Percentiles rank a stretch among this genome's conserved stretches.
phyloP scores from a whole-genome alignment of 2,329 filamentous ascomycete species.

The Metarhizium rileyi region DNA sequence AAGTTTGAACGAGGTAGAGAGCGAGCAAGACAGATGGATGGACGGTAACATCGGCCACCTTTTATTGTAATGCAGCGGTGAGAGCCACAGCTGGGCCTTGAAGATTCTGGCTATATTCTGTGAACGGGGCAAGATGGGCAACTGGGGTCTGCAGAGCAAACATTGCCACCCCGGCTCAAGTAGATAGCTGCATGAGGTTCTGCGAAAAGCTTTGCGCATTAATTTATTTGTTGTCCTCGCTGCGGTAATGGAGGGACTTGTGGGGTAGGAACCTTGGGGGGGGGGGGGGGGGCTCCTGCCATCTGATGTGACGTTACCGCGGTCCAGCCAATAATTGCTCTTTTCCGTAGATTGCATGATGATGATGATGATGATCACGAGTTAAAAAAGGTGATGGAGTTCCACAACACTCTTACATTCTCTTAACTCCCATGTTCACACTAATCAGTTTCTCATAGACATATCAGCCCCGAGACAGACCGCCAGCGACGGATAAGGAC shows the following conservation, averaged over 20 bases:
- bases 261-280: neutral
- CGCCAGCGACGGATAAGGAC: constrained; percentile 29
- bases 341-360: neutral
- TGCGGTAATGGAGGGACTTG: neutral
- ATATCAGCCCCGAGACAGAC: constrained; percentile 28
- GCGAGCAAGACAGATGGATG: neutral
- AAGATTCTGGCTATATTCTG: neutral
- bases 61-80: no score
- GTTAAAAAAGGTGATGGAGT: neutral
- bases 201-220: neutral
- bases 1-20: neutral
- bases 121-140: no score
- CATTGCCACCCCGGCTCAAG: neutral
- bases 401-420: neutral
- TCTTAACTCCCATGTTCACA: constrained; percentile 35
- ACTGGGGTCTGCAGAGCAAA: neutral
- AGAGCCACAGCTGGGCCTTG: neutral
- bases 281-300: neutral
- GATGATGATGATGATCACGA: neutral
- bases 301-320: constrained; percentile 1
- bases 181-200: neutral
- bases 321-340: neutral
- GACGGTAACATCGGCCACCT: neutral
- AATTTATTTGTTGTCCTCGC: neutral
- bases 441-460: constrained; percentile 31